phyloP scores from a whole-genome alignment of 2,329 filamentous ascomycete genomes.

The Zalaria obscura region DNA sequence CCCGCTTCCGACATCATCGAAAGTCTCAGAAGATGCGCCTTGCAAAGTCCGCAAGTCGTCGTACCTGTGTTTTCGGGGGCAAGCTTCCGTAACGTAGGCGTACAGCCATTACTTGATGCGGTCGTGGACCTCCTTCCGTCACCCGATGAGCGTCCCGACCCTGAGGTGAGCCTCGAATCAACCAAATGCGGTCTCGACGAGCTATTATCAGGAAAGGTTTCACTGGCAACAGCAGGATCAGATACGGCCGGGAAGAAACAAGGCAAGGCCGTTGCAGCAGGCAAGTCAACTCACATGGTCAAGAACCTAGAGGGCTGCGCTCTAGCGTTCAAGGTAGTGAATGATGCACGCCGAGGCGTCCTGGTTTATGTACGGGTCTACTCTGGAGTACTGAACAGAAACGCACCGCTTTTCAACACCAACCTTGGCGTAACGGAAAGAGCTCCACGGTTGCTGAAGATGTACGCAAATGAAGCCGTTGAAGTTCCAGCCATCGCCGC shows the following conservation, averaged over 20 bases:
- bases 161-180: slow-evolving; percentile 56
- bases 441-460: slow-evolving; percentile 68
- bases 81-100: slow-evolving; percentile 86
- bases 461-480: slow-evolving; percentile 77
- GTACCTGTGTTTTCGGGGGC: slow-evolving; percentile 84
- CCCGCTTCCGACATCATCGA: slow-evolving; percentile 51
- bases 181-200: slow-evolving; percentile 37
- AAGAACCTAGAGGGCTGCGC: slow-evolving; percentile 55
- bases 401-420: slow-evolving; percentile 72
- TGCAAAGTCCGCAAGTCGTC: slow-evolving; percentile 52
- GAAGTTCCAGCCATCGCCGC: slow-evolving; percentile 68
- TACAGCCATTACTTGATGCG: slow-evolving; percentile 80
- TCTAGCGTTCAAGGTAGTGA: slow-evolving; percentile 82
- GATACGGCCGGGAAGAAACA: slow-evolving; percentile 5
- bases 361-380: slow-evolving; percentile 90
- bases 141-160: slow-evolving; percentile 64
- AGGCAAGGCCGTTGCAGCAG: slow-evolving; percentile 5
- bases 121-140: slow-evolving; percentile 78
- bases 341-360: slow-evolving; percentile 72
- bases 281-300: slow-evolving; percentile 20
- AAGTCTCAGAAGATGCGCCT: slow-evolving; percentile 59
- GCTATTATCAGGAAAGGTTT: slow-evolving; percentile 24
- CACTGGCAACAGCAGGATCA: slow-evolving; percentile 2
- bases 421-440: slow-evolving; percentile 67
- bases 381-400: slow-evolving; percentile 63